Percentiles rank a stretch among this genome's conserved stretches.
Conservation (phyloP, 306 rosid species). For the Pterocarpus santalinus region DNA sequence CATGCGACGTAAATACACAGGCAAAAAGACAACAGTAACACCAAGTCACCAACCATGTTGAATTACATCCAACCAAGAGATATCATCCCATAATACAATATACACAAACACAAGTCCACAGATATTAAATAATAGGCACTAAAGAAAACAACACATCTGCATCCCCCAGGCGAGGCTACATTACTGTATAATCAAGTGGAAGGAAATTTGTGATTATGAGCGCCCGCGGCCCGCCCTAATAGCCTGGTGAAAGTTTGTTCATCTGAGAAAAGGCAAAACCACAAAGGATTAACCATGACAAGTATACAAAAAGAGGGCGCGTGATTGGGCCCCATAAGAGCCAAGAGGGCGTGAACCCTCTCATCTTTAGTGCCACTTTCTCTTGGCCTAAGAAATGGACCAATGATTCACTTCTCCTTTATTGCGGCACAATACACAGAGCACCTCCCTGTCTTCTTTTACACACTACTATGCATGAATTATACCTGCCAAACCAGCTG, state of each 20-base stretch:
- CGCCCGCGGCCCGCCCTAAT: conserved; percentile 33
- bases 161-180: conserved; percentile 31
- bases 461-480: conserved; percentile 32
- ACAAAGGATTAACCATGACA: conserved; percentile 47
- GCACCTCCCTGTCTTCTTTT: conserved; percentile 20
- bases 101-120: conserved; percentile 30
- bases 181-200: conserved; percentile 17
- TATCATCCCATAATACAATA: not conserved
- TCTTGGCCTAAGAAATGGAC: conserved; percentile 44
- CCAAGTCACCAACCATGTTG: conserved; percentile 36
- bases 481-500: conserved; percentile 43
- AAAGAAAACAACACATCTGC: conserved; percentile 23
- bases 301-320: conserved; percentile 51
- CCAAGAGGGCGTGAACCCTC: conserved; percentile 50
- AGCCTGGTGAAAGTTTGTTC: conserved; percentile 52
- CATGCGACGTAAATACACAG: conserved; percentile 71
- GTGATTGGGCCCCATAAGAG: conserved; percentile 55
- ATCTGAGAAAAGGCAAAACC: conserved; percentile 47
- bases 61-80: conserved; percentile 51
- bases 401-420: conserved; percentile 51
- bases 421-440: conserved; percentile 46
- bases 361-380: conserved; percentile 53
- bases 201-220: conserved; percentile 19
- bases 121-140: conserved; percentile 15
- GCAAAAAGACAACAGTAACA: conserved; percentile 59